Evolutionary conservation across 495 filamentous ascomycete genomes (phyloP).

Genomic region (Trichoderma parareesei): DNA sequence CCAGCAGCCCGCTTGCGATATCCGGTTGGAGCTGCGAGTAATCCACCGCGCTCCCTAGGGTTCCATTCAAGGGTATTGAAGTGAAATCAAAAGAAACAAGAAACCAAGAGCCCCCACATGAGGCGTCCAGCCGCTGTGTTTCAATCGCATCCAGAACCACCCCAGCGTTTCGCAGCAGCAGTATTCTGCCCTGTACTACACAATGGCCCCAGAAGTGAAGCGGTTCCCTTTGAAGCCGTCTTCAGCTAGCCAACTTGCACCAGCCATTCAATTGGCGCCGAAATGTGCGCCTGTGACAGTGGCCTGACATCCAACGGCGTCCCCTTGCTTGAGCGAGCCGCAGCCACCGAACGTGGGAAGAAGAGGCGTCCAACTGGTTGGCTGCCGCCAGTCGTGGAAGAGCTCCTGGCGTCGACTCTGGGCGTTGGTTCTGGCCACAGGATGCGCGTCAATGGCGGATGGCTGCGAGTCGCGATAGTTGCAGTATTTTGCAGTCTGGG

Average conservation of each 20-base stretch:
- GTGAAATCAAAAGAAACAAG: too few species aligned
- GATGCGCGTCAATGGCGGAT: too few species aligned
- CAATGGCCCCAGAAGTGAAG: not conserved
- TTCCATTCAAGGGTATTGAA: too few species aligned
- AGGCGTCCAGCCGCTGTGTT: not conserved
- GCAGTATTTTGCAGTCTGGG: too few species aligned
- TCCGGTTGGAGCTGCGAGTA: not conserved
- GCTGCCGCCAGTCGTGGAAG: not conserved
- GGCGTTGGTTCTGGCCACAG: too few species aligned
- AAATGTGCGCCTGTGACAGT: not conserved
- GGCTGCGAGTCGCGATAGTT: too few species aligned
- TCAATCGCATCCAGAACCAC: not conserved
- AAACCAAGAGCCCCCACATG: not conserved
- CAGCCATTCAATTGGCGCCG: conserved; percentile 8
- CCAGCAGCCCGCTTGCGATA: not conserved
- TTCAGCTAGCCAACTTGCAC: not conserved
- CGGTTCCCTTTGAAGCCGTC: too few species aligned
- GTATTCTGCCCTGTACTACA: not conserved
- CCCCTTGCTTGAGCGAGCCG: not conserved
- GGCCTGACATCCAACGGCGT: not conserved
- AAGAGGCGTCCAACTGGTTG: not conserved
- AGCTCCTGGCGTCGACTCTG: not conserved
- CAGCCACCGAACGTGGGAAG: not conserved
- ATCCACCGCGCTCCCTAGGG: too few species aligned
- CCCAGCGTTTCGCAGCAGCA: not conserved